These are phyloP conservation scores for Neurospora sp. DNA, from an alignment of 495 filamentous ascomycete species.

Conservation along the genomic window DNA sequence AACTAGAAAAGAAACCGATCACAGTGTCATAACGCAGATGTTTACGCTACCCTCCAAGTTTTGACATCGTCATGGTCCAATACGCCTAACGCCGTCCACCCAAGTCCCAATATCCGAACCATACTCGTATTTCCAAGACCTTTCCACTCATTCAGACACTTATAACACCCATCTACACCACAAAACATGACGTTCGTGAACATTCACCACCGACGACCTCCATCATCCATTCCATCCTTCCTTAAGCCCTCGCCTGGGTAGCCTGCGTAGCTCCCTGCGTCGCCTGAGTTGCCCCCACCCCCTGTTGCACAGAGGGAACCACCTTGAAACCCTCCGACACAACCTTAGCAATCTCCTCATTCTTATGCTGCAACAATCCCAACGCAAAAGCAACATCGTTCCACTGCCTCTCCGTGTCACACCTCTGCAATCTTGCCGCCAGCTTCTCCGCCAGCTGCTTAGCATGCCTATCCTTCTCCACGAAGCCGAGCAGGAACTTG, in stretches of 20 bases:
- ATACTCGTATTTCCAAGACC: neutral
- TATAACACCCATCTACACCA: neutral
- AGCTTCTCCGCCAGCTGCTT: conserved; percentile 92
- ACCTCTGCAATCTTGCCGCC: conserved; percentile 73
- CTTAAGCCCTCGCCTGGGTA: neutral
- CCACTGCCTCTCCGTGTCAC: conserved; percentile 92
- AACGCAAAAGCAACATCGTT: conserved; percentile 91
- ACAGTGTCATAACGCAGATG: neutral
- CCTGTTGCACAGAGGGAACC: conserved; percentile 42
- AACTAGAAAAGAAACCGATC: neutral
- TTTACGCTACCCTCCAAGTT: neutral
- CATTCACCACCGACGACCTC: neutral
- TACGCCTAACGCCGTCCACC: neutral
- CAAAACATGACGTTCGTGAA: neutral
- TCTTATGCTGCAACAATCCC: conserved; percentile 86
- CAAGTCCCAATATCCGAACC: neutral
- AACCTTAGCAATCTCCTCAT: conserved; percentile 87
- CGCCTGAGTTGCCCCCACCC: neutral
- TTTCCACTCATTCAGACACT: neutral
- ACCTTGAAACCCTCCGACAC: conserved; percentile 79
- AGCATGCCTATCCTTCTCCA: conserved; percentile 99
- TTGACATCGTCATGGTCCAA: neutral
- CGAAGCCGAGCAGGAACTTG: conserved; percentile 86
- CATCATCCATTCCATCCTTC: neutral
- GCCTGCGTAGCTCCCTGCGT: neutral